These are phyloP conservation scores for Aspergillus sp. DNA, from an alignment of 2,329 filamentous ascomycete species.

Conservation along the genomic window DNA sequence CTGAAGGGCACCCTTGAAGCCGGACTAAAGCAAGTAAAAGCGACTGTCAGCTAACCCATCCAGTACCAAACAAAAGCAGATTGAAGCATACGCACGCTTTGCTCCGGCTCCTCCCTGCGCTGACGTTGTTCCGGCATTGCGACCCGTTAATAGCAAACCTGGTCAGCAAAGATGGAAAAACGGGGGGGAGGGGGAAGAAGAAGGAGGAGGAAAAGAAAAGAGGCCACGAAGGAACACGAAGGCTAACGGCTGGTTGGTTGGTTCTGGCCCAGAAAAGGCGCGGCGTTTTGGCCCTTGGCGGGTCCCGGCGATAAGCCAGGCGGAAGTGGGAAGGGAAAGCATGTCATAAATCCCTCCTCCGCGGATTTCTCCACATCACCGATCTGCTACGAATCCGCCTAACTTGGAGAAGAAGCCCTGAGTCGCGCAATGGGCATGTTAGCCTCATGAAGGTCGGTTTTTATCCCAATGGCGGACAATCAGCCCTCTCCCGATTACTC, in stretches of 20 bases:
- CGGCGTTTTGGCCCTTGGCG: conserved; percentile 8
- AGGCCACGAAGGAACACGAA: conserved; percentile 19
- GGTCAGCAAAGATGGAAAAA: conserved; percentile 16
- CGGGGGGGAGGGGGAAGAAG: conserved; percentile 13
- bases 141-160: conserved; percentile 14
- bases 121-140: conserved; percentile 45
- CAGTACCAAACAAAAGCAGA: conserved; percentile 1
- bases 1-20: conserved; percentile 52
- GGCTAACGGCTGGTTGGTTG: conserved; percentile 10
- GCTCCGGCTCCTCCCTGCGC: conserved; percentile 38
- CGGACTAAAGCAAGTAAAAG: conserved; percentile 35
- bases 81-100: conserved; percentile 29
- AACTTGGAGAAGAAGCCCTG: neutral
- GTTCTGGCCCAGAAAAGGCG: conserved; percentile 6
- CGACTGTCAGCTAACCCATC: conserved; percentile 25
- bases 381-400: neutral
- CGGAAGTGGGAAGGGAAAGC: conserved; percentile 7
- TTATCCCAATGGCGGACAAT: conserved; percentile 40
- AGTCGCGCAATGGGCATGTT: conserved; percentile 33
- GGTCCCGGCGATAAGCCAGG: conserved; percentile 7
- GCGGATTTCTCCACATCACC: neutral
- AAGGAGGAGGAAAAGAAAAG: conserved; percentile 12
- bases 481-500: conserved; percentile 34
- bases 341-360: conserved; percentile 10
- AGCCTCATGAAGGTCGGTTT: conserved; percentile 23